Evolutionary conservation across 257 asterid genomes (phyloP), one percentile per base, ranked within the genome.

Genomic region (Buddleja alternifolia): DNA sequence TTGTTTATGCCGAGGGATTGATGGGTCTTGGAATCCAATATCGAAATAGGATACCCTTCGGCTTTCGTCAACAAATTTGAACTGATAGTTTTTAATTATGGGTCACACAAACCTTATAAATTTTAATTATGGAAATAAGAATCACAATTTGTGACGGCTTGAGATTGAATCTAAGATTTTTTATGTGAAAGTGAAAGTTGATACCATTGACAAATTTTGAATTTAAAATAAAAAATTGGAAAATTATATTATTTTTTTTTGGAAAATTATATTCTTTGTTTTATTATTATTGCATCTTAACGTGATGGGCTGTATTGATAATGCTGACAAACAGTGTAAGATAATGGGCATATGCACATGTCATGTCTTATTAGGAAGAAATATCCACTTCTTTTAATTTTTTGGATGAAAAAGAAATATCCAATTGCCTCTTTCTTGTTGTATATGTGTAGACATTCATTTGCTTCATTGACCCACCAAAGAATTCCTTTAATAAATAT

Each of bases 301-400:
- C 71, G 77, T 71, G 81, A 71, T 23, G 77, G 81, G 71, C 47
- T 66, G 74, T 73, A 66, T 20, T 55, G 73, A 62, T 62, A 36
- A 51, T 66, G 84, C 82, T 81, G 87, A 81, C 92, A 78, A 73
- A 62, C 65, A 41, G 67, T 72, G 72, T 71, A 55, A 57, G 73
- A 67, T 71, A 71, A 54, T 75, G 74, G 60, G 76, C 69, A 37
- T 40, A 51, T 24, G 84, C 85, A 82, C 86, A 84, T 84, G 90
- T 67, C 76, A 67, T 82, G 83, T 84, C 67, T 63, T 75, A 55
- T 39, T 59, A 51, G 60, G 39, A 34, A 60, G 11, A 61, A 32
- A 50, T 56, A 24, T 29, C 64, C 68, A 51, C 5, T 29, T 29
- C 5, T 29, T 29, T 5, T 29, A 29, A 1, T 29, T 29, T 29